Evolutionary conservation across 176 grass and related monocot genomes (phyloP).

Genomic region (Ananas comosus): DNA sequence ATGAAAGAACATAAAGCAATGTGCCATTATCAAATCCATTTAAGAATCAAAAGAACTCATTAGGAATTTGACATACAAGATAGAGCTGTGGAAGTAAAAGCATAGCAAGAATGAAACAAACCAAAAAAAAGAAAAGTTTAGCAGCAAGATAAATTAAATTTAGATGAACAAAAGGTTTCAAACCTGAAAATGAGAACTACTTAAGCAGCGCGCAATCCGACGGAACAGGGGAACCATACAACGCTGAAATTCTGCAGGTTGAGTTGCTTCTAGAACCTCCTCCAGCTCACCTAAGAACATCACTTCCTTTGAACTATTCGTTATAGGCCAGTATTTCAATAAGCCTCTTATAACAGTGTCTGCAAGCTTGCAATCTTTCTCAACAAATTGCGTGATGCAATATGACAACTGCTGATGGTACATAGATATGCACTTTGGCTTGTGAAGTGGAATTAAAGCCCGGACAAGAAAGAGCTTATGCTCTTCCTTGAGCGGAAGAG

Average conservation of each 20-base stretch:
- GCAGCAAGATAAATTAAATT: constrained; percentile 18
- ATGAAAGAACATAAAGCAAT: no score
- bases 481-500: constrained; percentile 89
- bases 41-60: neutral
- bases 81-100: neutral
- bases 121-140: constrained; percentile 10
- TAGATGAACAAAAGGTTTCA: constrained; percentile 20
- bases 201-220: constrained; percentile 71
- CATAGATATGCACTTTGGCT: constrained; percentile 74
- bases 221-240: constrained; percentile 79
- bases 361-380: constrained; percentile 95
- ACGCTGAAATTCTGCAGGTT: constrained; percentile 80
- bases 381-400: constrained; percentile 91
- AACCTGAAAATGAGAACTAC: constrained; percentile 93
- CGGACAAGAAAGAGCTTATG: constrained; percentile 94
- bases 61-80: neutral
- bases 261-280: constrained; percentile 89
- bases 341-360: constrained; percentile 88
- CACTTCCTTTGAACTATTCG: constrained; percentile 97
- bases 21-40: no score
- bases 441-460: constrained; percentile 87
- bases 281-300: constrained; percentile 98
- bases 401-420: constrained; percentile 95
- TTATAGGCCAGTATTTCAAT: constrained; percentile 96
- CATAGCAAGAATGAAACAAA: neutral